These are phyloP conservation scores for Puccinia sorghi DNA, from an alignment of 1,284 basidiomycete species.

Conservation along the genomic window DNA sequence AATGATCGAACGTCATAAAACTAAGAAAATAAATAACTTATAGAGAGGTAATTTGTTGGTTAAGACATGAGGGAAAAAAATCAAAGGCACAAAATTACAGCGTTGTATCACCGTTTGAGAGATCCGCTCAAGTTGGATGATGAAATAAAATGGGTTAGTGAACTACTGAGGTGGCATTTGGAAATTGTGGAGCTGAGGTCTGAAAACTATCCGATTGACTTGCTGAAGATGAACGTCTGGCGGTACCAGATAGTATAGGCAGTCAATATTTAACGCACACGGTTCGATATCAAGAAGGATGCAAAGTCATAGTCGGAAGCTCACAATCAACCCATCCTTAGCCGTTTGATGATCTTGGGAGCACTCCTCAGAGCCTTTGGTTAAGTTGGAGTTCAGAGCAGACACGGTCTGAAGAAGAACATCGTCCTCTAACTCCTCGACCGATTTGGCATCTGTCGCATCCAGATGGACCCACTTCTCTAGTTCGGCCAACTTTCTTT, in stretches of 20 bases:
- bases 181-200: background rate
- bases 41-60: too few species aligned
- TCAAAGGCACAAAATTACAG: too few species aligned
- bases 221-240: constrained; percentile 26
- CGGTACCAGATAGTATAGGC: background rate
- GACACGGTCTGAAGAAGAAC: constrained; percentile 30
- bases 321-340: constrained; percentile 16
- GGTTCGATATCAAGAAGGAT: background rate
- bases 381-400: constrained; percentile 12
- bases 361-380: constrained; percentile 3
- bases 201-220: constrained; percentile 24
- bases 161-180: background rate
- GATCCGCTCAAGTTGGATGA: background rate
- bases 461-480: constrained; percentile 44
- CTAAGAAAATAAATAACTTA: too few species aligned
- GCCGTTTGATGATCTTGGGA: constrained; percentile 16
- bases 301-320: background rate
- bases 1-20: too few species aligned
- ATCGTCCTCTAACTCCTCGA: constrained; percentile 38
- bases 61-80: too few species aligned
- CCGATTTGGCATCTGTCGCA: constrained; percentile 19
- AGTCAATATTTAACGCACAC: background rate
- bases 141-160: background rate
- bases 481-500: constrained; percentile 43
- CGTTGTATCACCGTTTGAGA: too few species aligned